A percentile compares a stretch with the other conserved stretches of the same genome.
These are phyloP conservation scores for Tuber borchii DNA, from an alignment of 495 filamentous ascomycete genomes.

Conservation along the genomic window DNA sequence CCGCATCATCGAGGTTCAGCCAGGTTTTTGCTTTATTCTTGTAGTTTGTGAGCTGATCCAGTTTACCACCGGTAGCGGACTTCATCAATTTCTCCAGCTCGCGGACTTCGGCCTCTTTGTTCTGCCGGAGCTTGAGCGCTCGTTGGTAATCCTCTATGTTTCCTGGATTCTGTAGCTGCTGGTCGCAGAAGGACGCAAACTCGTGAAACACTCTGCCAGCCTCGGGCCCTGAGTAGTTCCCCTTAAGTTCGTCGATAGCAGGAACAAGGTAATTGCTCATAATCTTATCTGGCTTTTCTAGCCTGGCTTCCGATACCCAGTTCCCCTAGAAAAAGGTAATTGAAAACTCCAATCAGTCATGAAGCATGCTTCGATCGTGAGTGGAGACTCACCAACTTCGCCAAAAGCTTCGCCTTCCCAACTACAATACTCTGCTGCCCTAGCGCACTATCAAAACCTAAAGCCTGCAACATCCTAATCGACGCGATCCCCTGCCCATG, in stretches of 20 bases:
- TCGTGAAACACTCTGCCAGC: slow-evolving; percentile 87
- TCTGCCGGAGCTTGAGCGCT: slow-evolving; percentile 68
- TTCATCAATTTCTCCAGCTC: slow-evolving; percentile 58
- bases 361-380: not conserved
- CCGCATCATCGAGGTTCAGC: slow-evolving; percentile 80
- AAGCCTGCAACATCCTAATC: slow-evolving; percentile 73
- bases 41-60: slow-evolving; percentile 44
- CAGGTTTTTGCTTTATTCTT: slow-evolving; percentile 67
- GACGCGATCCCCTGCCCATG: slow-evolving; percentile 88
- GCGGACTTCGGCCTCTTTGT: slow-evolving; percentile 68
- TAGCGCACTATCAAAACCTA: slow-evolving; percentile 56
- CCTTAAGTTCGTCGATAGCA: slow-evolving; percentile 72
- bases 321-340: slow-evolving; percentile 51
- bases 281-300: slow-evolving; percentile 87
- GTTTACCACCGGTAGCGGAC: slow-evolving; percentile 49
- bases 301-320: slow-evolving; percentile 81
- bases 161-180: slow-evolving; percentile 78
- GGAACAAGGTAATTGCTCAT: slow-evolving; percentile 74
- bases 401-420: slow-evolving; percentile 71
- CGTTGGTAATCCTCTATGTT: slow-evolving; percentile 78
- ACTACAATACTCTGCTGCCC: slow-evolving; percentile 67
- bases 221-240: slow-evolving; percentile 55
- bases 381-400: slow-evolving; percentile 60
- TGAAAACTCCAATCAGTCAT: slow-evolving; percentile 5
- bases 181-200: slow-evolving; percentile 91